phyloP scores from a whole-genome alignment of 257 asterid genomes.

The Solanum phureja region DNA sequence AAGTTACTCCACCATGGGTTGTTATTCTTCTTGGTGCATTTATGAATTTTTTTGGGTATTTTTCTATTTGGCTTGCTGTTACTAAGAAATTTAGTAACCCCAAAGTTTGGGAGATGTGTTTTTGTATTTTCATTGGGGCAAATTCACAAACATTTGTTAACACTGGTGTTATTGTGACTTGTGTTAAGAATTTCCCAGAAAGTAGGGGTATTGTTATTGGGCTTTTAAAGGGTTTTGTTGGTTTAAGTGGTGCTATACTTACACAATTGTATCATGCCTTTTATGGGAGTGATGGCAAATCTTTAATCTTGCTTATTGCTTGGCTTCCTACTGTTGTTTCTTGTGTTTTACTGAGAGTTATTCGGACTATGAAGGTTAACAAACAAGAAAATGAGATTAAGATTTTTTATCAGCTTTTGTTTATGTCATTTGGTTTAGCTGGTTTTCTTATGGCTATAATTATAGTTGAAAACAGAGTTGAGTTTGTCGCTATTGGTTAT shows the following conservation, averaged over 20 bases:
- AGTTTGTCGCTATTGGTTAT: conserved; percentile 17
- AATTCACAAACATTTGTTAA: conserved; percentile 55
- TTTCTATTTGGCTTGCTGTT: conserved; percentile 54
- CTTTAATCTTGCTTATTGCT: conserved; percentile 37
- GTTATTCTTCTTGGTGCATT: conserved; percentile 35
- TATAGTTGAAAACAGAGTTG: conserved; percentile 20
- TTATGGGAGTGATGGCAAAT: conserved; percentile 30
- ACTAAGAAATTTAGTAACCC: conserved; percentile 25
- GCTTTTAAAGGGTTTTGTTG: conserved; percentile 47
- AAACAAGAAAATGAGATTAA: conserved; percentile 28
- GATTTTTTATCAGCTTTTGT: conserved; percentile 30
- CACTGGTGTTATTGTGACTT: conserved; percentile 52
- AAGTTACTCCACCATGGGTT: conserved; percentile 54
- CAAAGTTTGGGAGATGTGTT: conserved; percentile 53
- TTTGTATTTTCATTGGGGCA: conserved; percentile 47
- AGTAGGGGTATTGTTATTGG: conserved; percentile 53
- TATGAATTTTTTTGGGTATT: conserved; percentile 54
- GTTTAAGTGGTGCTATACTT: conserved; percentile 57
- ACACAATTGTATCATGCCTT: conserved; percentile 47
- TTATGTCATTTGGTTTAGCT: conserved; percentile 32
- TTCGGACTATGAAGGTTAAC: conserved; percentile 24
- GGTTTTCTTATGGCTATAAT: conserved; percentile 38
- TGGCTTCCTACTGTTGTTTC: conserved; percentile 66
- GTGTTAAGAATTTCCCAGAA: conserved; percentile 62
- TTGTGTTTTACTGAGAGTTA: conserved; percentile 19